Percentiles rank a stretch among this genome's conserved stretches.
These are phyloP conservation scores for Arthrobotrys sinensis DNA, from an alignment of 2,329 filamentous ascomycete genomes.

Conservation along the genomic window DNA sequence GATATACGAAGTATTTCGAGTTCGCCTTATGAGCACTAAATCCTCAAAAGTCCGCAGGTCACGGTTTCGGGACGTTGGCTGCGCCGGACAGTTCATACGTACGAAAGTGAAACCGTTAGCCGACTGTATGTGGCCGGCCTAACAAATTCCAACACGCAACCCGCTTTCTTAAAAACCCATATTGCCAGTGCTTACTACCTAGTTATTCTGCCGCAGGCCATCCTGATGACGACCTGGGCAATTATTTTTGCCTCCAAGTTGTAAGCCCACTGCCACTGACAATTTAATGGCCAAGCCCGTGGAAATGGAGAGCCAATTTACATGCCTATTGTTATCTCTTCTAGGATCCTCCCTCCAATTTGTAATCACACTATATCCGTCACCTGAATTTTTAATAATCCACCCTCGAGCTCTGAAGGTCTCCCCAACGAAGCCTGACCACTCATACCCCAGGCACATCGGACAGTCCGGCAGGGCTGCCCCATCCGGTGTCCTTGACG, in stretches of 20 bases:
- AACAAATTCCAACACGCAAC: constrained; percentile 61
- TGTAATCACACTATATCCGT: constrained; percentile 55
- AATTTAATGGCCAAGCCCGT: constrained; percentile 27
- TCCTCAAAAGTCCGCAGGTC: not conserved
- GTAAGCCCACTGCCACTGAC: constrained; percentile 57
- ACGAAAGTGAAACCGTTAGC: constrained; percentile 21
- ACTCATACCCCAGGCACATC: constrained; percentile 20
- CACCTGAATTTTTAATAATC: constrained; percentile 55
- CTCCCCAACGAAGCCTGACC: constrained; percentile 23
- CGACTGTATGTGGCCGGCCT: constrained; percentile 6
- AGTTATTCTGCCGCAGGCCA: constrained; percentile 30
- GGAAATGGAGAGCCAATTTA: not conserved
- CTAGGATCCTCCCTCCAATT: constrained; percentile 31
- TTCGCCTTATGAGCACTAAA: constrained; percentile 22
- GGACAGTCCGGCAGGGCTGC: constrained; percentile 42
- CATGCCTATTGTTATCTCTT: constrained; percentile 7
- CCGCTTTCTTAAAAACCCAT: constrained; percentile 23
- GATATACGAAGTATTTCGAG: not conserved
- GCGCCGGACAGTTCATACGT: constrained; percentile 1
- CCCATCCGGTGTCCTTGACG: not conserved
- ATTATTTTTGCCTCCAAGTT: constrained; percentile 51
- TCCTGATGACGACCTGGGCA: constrained; percentile 41
- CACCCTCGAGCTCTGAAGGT: not conserved
- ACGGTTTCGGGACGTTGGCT: constrained; percentile 3
- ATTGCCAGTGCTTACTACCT: constrained; percentile 16